A percentile compares a stretch with the other conserved stretches of the same genome.
These are phyloP conservation scores for Pseudocercospora cruenta DNA, from an alignment of 2,329 filamentous ascomycete species.

Conservation along the genomic window DNA sequence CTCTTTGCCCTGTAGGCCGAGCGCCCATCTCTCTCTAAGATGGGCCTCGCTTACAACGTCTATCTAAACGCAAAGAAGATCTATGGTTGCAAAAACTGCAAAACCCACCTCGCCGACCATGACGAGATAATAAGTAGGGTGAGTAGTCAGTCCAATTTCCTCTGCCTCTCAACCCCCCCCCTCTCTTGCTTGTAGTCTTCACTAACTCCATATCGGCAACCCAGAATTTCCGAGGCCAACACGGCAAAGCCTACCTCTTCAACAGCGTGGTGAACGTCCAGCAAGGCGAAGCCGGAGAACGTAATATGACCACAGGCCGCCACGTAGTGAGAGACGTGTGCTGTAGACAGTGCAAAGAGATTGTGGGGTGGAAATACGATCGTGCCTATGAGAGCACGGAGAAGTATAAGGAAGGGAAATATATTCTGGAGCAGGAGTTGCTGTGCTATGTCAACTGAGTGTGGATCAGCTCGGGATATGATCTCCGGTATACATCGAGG, in stretches of 20 bases:
- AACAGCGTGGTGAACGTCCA: constrained; percentile 90
- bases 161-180: not conserved
- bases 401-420: constrained; percentile 99
- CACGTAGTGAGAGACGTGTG: constrained; percentile 93
- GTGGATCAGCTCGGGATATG: not conserved
- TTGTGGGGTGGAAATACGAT: constrained; percentile 98
- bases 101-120: constrained; percentile 91
- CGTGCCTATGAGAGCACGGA: constrained; percentile 89
- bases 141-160: constrained; percentile 40
- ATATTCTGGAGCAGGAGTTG: constrained; percentile 89
- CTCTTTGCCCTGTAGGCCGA: constrained; percentile 14
- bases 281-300: constrained; percentile 81
- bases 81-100: constrained; percentile 87
- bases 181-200: constrained; percentile 6
- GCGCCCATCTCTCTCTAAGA: constrained; percentile 25
- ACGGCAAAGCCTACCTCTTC: constrained; percentile 97
- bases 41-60: constrained; percentile 52
- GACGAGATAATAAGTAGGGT: constrained; percentile 96
- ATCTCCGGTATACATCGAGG: not conserved
- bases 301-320: constrained; percentile 95
- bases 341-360: constrained; percentile 88
- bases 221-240: constrained; percentile 96
- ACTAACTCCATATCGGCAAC: constrained; percentile 7
- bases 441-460: constrained; percentile 71
- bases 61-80: constrained; percentile 74